phyloP scores from a whole-genome alignment of 2,329 filamentous ascomycete genomes.

The Pyricularia sp. region DNA sequence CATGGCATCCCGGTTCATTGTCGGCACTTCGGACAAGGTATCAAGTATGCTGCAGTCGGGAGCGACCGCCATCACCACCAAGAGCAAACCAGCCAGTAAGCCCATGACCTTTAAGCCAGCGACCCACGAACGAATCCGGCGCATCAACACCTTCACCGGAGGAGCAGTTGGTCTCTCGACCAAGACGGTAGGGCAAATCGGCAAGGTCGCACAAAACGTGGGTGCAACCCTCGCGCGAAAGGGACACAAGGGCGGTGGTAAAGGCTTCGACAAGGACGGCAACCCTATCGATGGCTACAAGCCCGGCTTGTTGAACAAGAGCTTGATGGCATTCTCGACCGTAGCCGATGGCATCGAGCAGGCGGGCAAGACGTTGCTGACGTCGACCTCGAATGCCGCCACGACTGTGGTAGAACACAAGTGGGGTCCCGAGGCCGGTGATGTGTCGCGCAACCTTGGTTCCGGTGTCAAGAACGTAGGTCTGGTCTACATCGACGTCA shows the following conservation, averaged over 20 bases:
- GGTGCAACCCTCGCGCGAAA: slow-evolving; percentile 64
- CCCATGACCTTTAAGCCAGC: slow-evolving; percentile 82
- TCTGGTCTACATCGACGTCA: slow-evolving; percentile 92
- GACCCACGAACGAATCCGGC: slow-evolving; percentile 76
- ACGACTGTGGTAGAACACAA: slow-evolving; percentile 81
- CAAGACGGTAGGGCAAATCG: slow-evolving; percentile 79
- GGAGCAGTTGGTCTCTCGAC: slow-evolving; percentile 71
- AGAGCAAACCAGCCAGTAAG: slow-evolving; percentile 65
- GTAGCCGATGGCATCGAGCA: slow-evolving; percentile 90
- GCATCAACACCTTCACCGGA: slow-evolving; percentile 79
- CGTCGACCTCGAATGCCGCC: slow-evolving; percentile 66
- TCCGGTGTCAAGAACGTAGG: slow-evolving; percentile 93
- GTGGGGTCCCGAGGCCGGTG: slow-evolving; percentile 78
- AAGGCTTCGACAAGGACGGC: slow-evolving; percentile 62
- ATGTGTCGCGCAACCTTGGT: slow-evolving; percentile 64
- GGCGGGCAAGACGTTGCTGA: slow-evolving; percentile 69
- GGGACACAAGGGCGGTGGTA: slow-evolving; percentile 39
- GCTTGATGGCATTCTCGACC: slow-evolving; percentile 91
- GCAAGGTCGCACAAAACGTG: slow-evolving; percentile 79
- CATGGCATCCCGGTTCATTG: slow-evolving; percentile 81
- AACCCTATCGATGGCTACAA: slow-evolving; percentile 61
- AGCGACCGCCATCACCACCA: slow-evolving; percentile 73
- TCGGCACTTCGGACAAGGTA: slow-evolving; percentile 75
- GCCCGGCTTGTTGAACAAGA: slow-evolving; percentile 89
- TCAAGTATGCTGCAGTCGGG: slow-evolving; percentile 68